phyloP scores from a whole-genome alignment of 78 protist genomes.

The Dictyostelium firmibasis region DNA sequence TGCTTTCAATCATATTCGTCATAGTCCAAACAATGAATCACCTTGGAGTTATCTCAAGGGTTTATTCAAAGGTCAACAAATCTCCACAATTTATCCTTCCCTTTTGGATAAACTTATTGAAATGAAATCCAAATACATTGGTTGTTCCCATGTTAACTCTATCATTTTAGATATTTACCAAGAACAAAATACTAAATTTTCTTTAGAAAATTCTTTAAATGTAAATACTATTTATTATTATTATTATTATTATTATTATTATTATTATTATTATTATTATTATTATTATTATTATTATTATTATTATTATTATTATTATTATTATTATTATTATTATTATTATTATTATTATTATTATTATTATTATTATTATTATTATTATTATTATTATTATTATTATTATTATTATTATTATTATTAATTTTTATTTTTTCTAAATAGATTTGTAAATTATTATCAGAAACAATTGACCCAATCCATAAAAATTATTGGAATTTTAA shows the following conservation, averaged over 20 bases:
- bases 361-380: no score
- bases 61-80: constrained; percentile 38
- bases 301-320: no score
- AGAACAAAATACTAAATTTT: constrained; percentile 18
- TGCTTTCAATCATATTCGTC: background rate
- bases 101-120: constrained; percentile 10
- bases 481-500: constrained; percentile 60
- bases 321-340: no score
- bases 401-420: background rate
- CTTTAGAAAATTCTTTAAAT: constrained; percentile 10
- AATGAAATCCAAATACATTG: constrained; percentile 59
- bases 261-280: no score
- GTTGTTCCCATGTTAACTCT: constrained; percentile 75
- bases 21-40: constrained; percentile 84
- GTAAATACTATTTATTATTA: background rate
- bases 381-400: no score
- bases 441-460: constrained; percentile 19
- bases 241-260: background rate
- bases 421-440: background rate
- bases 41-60: constrained; percentile 86
- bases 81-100: background rate
- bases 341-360: no score
- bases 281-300: no score
- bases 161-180: constrained; percentile 60
- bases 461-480: constrained; percentile 58